Percentiles rank a stretch among this genome's conserved stretches.
phyloP scores from a whole-genome alignment of 169 alveolate genomes.

The Eimeria mitis region DNA sequence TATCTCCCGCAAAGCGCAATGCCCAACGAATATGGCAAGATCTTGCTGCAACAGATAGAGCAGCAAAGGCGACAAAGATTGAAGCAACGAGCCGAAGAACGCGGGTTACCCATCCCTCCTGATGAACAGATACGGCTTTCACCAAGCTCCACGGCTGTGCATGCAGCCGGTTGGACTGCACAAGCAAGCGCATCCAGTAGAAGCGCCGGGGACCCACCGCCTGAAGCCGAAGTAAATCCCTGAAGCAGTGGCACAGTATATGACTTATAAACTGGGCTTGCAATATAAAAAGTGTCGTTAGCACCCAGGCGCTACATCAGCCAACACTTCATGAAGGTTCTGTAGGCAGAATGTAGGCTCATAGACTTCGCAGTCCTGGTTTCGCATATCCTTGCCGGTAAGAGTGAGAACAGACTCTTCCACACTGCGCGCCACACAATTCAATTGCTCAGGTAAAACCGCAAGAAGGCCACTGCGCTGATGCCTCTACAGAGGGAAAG shows the following conservation, averaged over 20 bases:
- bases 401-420: neutral
- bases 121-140: neutral
- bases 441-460: slow-evolving; percentile 18
- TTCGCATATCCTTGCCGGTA: neutral
- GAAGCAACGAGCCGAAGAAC: slow-evolving; percentile 71
- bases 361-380: neutral
- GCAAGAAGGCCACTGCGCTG: neutral
- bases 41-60: slow-evolving; percentile 74
- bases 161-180: neutral
- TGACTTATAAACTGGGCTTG: neutral
- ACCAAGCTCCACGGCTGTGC: neutral
- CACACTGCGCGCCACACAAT: neutral
- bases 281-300: neutral
- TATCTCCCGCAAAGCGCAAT: slow-evolving; percentile 23
- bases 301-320: neutral
- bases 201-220: neutral
- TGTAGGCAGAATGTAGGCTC: neutral
- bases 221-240: slow-evolving; percentile 10
- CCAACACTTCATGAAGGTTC: neutral
- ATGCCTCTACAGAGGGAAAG: slow-evolving; percentile 12
- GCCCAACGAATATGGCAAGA: slow-evolving; percentile 70
- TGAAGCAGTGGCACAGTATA: neutral
- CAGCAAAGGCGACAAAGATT: slow-evolving; percentile 40
- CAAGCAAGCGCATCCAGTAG: slow-evolving; percentile 7
- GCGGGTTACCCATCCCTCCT: slow-evolving; percentile 69